These are phyloP conservation scores for Drechmeria coniospora DNA, from an alignment of 2,329 filamentous ascomycete species.

Conservation along the genomic window DNA sequence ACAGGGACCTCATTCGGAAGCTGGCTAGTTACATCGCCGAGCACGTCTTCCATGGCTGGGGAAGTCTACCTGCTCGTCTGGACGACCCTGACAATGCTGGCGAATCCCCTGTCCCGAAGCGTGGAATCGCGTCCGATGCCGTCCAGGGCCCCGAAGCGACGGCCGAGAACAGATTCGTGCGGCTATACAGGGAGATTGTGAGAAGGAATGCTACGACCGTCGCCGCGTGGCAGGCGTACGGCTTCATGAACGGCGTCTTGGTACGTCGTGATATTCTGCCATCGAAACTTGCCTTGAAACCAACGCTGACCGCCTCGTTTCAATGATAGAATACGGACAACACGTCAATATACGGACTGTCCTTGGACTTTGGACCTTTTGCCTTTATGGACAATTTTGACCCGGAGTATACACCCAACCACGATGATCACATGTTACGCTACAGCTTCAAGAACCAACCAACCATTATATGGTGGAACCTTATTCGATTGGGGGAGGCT, in stretches of 20 bases:
- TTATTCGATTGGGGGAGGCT: constrained; percentile 79
- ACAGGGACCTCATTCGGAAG: constrained; percentile 56
- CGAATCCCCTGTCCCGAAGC: constrained; percentile 24
- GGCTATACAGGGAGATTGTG: constrained; percentile 76
- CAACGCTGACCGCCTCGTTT: constrained; percentile 10
- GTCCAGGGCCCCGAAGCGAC: constrained; percentile 52
- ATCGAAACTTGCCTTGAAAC: not conserved
- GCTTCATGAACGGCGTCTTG: constrained; percentile 97
- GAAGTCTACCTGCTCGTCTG: constrained; percentile 53
- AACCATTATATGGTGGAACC: constrained; percentile 96
- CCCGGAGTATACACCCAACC: constrained; percentile 86
- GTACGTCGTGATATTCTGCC: constrained; percentile 9
- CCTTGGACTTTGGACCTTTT: constrained; percentile 90
- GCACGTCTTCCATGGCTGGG: constrained; percentile 78
- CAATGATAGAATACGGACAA: constrained; percentile 72
- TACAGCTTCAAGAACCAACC: constrained; percentile 93
- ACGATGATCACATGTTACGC: constrained; percentile 75
- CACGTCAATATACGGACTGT: constrained; percentile 77
- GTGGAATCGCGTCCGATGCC: constrained; percentile 38
- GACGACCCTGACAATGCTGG: constrained; percentile 32
- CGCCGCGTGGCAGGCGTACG: constrained; percentile 91
- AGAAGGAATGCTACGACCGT: constrained; percentile 77
- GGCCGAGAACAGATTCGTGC: constrained; percentile 72
- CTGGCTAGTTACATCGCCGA: constrained; percentile 75
- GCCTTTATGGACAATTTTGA: constrained; percentile 98